Conservation (phyloP, 2,329 filamentous ascomycete species). For the Phialophora chinensis region DNA sequence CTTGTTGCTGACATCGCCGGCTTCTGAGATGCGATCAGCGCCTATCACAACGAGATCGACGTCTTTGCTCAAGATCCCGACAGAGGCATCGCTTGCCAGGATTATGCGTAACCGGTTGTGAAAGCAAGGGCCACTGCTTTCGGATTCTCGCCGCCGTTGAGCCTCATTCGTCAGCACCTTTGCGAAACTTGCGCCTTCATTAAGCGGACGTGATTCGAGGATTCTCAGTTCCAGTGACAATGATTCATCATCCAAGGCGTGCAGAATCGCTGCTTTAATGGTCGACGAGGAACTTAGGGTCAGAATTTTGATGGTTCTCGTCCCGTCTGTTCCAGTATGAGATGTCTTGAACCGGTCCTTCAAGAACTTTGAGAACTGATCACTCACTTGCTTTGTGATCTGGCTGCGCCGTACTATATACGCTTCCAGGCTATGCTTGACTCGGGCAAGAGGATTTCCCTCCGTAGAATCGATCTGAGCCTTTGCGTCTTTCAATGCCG, state of each 20-base stretch:
- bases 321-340: neutral
- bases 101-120: conserved; percentile 64
- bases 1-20: conserved; percentile 70
- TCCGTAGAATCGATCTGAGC: conserved; percentile 10
- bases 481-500: conserved; percentile 53
- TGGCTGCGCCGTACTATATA: conserved; percentile 40
- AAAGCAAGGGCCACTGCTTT: conserved; percentile 47
- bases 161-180: conserved; percentile 47
- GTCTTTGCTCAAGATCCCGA: conserved; percentile 44
- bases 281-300: conserved; percentile 70
- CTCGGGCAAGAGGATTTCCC: conserved; percentile 22
- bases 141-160: conserved; percentile 38
- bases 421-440: conserved; percentile 38
- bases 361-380: conserved; percentile 27
- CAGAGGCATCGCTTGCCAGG: conserved; percentile 29
- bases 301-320: conserved; percentile 55
- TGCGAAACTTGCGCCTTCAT: conserved; percentile 67
- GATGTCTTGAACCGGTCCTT: conserved; percentile 12
- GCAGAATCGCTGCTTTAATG: conserved; percentile 49
- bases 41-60: conserved; percentile 60
- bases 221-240: conserved; percentile 57
- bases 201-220: conserved; percentile 70
- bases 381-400: conserved; percentile 33
- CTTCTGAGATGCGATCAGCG: conserved; percentile 65
- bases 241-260: conserved; percentile 51